A percentile compares a stretch with the other conserved stretches of the same genome.
Evolutionary conservation across 2,329 filamentous ascomycete species (phyloP).

Genomic region (Tolypocladium endophyticum): DNA sequence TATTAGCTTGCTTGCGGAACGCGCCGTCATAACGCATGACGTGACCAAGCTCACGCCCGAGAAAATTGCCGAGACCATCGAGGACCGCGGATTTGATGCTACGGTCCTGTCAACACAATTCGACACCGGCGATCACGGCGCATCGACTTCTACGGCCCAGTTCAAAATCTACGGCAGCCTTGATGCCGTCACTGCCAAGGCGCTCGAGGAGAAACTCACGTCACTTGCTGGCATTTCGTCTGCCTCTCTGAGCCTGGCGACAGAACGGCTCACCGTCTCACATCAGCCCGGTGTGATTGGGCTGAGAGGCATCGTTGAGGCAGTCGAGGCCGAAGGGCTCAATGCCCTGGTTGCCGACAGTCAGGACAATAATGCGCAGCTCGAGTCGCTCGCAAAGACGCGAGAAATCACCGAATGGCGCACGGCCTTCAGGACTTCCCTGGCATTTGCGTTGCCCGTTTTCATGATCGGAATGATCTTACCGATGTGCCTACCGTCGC

Average conservation of each 20-base stretch:
- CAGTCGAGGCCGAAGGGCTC: constrained; percentile 70
- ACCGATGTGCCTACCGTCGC: constrained; percentile 66
- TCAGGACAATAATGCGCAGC: constrained; percentile 92
- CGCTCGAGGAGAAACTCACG: constrained; percentile 58
- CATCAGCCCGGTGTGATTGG: constrained; percentile 65
- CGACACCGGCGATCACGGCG: constrained; percentile 42
- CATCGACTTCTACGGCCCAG: constrained; percentile 52
- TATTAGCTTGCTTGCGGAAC: constrained; percentile 86
- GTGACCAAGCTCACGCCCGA: constrained; percentile 57
- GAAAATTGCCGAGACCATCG: constrained; percentile 72
- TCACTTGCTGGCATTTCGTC: constrained; percentile 61
- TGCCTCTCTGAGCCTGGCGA: constrained; percentile 64
- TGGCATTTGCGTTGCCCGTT: constrained; percentile 79
- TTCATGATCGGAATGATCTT: constrained; percentile 89
- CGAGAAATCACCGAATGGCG: constrained; percentile 93
- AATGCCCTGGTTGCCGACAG: constrained; percentile 85
- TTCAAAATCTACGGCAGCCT: constrained; percentile 77
- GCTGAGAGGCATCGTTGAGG: constrained; percentile 71
- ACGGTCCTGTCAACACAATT: constrained; percentile 66
- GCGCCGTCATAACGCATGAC: constrained; percentile 81
- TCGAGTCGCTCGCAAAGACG: constrained; percentile 92
- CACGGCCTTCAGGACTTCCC: constrained; percentile 65
- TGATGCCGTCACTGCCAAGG: constrained; percentile 60
- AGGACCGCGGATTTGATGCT: constrained; percentile 84
- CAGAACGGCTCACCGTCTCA: constrained; percentile 61